Percentiles rank a stretch among this genome's conserved stretches.
phyloP scores from a whole-genome alignment of 352 stramenopile genomes.

The Phytophthora kernoviae region DNA sequence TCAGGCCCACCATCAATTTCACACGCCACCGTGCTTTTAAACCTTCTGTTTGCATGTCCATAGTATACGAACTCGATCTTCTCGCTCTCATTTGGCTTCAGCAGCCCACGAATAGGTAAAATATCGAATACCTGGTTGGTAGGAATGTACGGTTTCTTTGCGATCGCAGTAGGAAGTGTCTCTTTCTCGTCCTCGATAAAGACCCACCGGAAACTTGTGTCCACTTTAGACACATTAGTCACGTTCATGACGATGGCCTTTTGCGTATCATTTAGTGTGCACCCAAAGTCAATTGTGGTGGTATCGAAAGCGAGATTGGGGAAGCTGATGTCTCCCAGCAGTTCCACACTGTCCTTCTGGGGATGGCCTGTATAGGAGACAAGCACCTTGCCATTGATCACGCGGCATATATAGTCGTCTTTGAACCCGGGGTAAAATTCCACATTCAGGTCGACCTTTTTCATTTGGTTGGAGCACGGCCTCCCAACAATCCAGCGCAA shows the following conservation, averaged over 20 bases:
- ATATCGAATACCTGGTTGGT: slow-evolving; percentile 96
- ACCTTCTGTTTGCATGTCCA: slow-evolving; percentile 91
- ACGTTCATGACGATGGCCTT: slow-evolving; percentile 86
- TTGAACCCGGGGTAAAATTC: slow-evolving; percentile 95
- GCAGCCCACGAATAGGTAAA: slow-evolving; percentile 86
- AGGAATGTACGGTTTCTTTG: slow-evolving; percentile 88
- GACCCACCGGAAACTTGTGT: slow-evolving; percentile 91
- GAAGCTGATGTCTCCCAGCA: slow-evolving; percentile 94
- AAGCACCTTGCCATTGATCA: slow-evolving; percentile 85
- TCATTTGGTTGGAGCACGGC: slow-evolving; percentile 83
- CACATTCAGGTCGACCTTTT: slow-evolving; percentile 81
- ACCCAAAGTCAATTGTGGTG: slow-evolving; percentile 93
- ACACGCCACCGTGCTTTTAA: slow-evolving; percentile 88
- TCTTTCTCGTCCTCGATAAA: slow-evolving; percentile 94
- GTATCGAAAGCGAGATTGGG: slow-evolving; percentile 94
- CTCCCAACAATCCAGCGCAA: slow-evolving; percentile 93
- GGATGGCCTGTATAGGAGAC: slow-evolving; percentile 90
- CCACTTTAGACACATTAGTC: slow-evolving; percentile 91
- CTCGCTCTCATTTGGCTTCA: slow-evolving; percentile 91
- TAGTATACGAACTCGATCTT: slow-evolving; percentile 95
- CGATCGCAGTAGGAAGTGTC: slow-evolving; percentile 47
- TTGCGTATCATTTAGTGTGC: slow-evolving; percentile 95
- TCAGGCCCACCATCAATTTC: slow-evolving; percentile 94
- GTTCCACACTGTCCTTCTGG: slow-evolving; percentile 88
- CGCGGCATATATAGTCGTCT: slow-evolving; percentile 89